Conservation (phyloP, 2,329 filamentous ascomycete species). For the Ceratocystis papillata region DNA sequence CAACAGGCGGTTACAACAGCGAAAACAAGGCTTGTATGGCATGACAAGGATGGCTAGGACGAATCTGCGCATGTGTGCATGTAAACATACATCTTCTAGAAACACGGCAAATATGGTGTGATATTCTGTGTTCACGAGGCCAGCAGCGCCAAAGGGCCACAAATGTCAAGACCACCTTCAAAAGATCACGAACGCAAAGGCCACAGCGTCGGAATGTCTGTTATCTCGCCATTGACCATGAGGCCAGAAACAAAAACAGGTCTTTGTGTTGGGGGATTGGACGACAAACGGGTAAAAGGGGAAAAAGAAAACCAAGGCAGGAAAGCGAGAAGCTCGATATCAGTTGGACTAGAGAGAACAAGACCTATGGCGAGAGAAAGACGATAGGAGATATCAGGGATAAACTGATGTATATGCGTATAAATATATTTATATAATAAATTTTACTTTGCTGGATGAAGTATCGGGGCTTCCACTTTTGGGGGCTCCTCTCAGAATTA, state of each 20-base stretch:
- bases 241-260: not conserved
- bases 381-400: no score
- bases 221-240: not conserved
- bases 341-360: not conserved
- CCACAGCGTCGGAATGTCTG: not conserved
- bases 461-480: not conserved
- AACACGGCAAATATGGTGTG: not conserved
- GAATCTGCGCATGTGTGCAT: not conserved
- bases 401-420: no score
- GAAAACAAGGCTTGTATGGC: not conserved
- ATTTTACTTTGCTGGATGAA: no score
- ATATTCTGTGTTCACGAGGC: not conserved
- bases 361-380: no score
- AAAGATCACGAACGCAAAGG: slow-evolving; percentile 4
- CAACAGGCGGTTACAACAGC: not conserved
- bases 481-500: not conserved
- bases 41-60: not conserved
- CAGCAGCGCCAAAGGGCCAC: no score
- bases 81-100: not conserved
- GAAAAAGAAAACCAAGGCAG: no score
- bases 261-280: no score
- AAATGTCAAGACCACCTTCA: not conserved
- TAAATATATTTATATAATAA: no score
- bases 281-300: no score
- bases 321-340: not conserved